phyloP scores from a whole-genome alignment of 257 asterid species.

The Buddleja alternifolia region DNA sequence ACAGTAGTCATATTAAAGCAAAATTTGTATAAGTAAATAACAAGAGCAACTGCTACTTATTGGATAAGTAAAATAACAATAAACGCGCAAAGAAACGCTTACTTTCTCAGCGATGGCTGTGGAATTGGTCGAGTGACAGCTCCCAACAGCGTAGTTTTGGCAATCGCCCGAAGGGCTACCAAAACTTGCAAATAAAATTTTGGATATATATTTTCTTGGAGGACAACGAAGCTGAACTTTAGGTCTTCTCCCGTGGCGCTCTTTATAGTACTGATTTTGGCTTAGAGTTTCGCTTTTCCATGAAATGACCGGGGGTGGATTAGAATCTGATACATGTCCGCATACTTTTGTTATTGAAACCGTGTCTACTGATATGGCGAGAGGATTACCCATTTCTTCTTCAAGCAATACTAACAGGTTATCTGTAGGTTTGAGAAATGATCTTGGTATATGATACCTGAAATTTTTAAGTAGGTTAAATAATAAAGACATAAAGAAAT shows the following conservation, averaged over 20 bases:
- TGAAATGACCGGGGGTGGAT: conserved; percentile 34
- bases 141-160: conserved; percentile 44
- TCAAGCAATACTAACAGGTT: conserved; percentile 73
- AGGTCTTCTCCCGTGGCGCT: conserved; percentile 34
- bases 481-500: not conserved
- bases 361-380: conserved; percentile 57
- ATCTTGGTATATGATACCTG: conserved; percentile 89
- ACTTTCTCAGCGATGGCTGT: conserved; percentile 56
- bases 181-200: conserved; percentile 48
- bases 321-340: conserved; percentile 45
- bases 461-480: conserved; percentile 3
- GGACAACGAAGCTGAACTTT: conserved; percentile 54
- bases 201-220: conserved; percentile 29
- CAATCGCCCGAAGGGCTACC: conserved; percentile 57
- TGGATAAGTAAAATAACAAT: not conserved
- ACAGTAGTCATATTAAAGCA: conserved; percentile 10
- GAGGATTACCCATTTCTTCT: conserved; percentile 82
- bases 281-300: conserved; percentile 24
- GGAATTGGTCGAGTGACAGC: conserved; percentile 61
- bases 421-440: conserved; percentile 61
- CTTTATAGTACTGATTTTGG: conserved; percentile 19
- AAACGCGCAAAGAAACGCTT: conserved; percentile 12
- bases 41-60: not conserved
- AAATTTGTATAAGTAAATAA: conserved; percentile 1
- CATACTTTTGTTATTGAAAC: conserved; percentile 59